Evolutionary conservation across 441 rosid genomes (phyloP), one percentile per base, ranked within the genome.

Genomic region (Syzygium malaccense): DNA sequence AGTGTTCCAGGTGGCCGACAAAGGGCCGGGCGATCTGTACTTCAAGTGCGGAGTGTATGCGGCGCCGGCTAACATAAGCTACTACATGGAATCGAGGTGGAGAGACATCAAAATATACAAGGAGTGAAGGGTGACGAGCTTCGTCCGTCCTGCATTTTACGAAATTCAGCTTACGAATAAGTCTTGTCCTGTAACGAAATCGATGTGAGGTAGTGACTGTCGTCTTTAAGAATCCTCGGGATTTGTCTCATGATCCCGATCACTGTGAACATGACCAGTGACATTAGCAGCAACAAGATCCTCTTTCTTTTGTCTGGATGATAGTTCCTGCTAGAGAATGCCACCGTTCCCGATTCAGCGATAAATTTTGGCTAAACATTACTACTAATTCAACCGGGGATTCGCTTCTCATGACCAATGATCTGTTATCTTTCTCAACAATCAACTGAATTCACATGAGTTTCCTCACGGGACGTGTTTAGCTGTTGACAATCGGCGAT

Each of bases 11-110:
- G 85, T 78, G 1, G 79, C 55, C 32, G 89, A 90, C 80, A 83
- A 79, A 85, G 92, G 93, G 25, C 86, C 33, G 1, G 89, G 91
- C 15, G 89, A 83, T 64, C 49, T 91, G 45, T 57, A 89, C 55
- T 91, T 91, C 91, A 89, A 89, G 87, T 88, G 88, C 30, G 89
- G 92, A 60, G 90, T 91, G 41, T 92, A 88, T 89, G 93, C 88
- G 32, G 93, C 92, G 1, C 92, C 92, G 0, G 33, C 53, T 10
- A 41, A 90, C 55, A 87, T 88, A 49, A 92, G 92, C 88, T 93
- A 91, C 86, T 93, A 91, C 66, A 91, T 91, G 93, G 93, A 91
- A 56, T 91, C 93, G n/a, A 91, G 91, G 75, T 90, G 93, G 93
- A 91, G 88, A 88, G 91, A 90, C 86, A 91, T 90, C 89, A 91